These are phyloP conservation scores for Cucumis hystrix DNA, from an alignment of 306 rosid species.

Conservation along the genomic window DNA sequence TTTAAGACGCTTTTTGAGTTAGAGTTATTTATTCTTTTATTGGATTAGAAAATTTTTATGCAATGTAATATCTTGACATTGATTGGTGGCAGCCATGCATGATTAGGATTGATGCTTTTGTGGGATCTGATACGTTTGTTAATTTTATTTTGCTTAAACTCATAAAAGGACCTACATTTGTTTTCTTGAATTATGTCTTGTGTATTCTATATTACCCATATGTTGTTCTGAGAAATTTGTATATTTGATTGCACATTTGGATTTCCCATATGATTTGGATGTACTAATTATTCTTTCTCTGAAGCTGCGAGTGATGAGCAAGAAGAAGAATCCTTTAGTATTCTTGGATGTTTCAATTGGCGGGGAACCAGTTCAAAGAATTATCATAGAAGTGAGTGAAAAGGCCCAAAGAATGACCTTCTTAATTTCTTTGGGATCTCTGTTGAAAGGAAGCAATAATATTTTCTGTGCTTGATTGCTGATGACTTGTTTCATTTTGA, in stretches of 20 bases:
- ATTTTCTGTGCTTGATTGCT: neutral
- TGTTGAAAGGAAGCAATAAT: neutral
- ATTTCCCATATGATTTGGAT: neutral
- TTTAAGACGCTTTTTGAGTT: neutral
- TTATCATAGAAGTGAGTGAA: conserved; percentile 56
- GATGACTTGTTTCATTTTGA: conserved; percentile 12
- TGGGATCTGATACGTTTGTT: neutral
- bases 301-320: conserved; percentile 37
- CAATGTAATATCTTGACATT: neutral
- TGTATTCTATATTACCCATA: neutral
- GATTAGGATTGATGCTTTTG: neutral
- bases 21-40: neutral
- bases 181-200: neutral
- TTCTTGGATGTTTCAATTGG: conserved; percentile 68
- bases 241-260: neutral
- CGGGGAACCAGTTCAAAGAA: conserved; percentile 50
- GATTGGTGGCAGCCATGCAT: neutral
- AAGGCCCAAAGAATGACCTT: neutral
- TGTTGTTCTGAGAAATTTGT: neutral
- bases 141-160: neutral
- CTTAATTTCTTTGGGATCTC: neutral
- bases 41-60: neutral
- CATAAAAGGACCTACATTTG: neutral
- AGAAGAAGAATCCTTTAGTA: conserved; percentile 57
- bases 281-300: neutral